These are phyloP conservation scores for Thalassiosira mediterranea DNA, from an alignment of 352 stramenopile genomes.

Conservation along the genomic window DNA sequence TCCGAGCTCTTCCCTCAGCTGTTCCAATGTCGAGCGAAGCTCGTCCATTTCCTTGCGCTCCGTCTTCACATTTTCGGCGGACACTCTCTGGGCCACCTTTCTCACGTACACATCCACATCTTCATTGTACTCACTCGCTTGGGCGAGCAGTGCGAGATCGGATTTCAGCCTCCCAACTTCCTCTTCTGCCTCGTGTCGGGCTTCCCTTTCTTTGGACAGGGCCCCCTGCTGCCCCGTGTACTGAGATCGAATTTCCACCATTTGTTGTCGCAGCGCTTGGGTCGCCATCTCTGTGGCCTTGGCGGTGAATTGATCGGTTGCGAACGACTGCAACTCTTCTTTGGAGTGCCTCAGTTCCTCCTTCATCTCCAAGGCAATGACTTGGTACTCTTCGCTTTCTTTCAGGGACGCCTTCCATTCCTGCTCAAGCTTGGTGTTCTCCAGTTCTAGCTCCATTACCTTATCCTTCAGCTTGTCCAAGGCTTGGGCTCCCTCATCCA, in stretches of 20 bases:
- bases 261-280: constrained; percentile 65
- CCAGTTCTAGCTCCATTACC: constrained; percentile 32
- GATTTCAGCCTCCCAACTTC: constrained; percentile 61
- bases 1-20: constrained; percentile 65
- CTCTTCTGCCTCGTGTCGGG: constrained; percentile 52
- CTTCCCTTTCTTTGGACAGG: constrained; percentile 46
- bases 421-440: constrained; percentile 19
- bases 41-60: constrained; percentile 76
- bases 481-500: neutral
- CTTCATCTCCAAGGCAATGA: constrained; percentile 62
- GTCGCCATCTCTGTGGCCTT: constrained; percentile 72
- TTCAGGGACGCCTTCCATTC: constrained; percentile 26
- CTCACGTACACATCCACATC: constrained; percentile 53
- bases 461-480: constrained; percentile 38
- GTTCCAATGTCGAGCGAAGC: constrained; percentile 62
- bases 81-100: constrained; percentile 68
- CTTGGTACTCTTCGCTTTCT: constrained; percentile 42
- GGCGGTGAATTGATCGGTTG: constrained; percentile 73
- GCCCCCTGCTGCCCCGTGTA: constrained; percentile 44
- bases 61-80: constrained; percentile 60
- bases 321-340: constrained; percentile 65
- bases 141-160: constrained; percentile 65
- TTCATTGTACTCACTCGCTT: constrained; percentile 53
- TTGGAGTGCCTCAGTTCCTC: constrained; percentile 73
- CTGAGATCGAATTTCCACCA: constrained; percentile 66